Evolutionary conservation across 129 eudicot species (phyloP).

Genomic region (Lactuca sativa): DNA sequence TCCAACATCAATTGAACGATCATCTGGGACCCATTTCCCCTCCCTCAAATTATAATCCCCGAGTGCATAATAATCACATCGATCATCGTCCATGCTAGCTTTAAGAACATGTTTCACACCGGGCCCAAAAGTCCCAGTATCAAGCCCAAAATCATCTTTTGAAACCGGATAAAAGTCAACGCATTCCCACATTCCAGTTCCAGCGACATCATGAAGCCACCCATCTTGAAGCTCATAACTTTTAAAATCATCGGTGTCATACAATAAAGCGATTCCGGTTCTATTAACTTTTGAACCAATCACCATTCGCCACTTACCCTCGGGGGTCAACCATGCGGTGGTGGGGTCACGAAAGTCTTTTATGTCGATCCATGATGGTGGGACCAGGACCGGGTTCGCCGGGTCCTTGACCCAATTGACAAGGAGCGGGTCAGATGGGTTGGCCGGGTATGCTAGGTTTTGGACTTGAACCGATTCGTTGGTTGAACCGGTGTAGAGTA

Average conservation of each 20-base stretch:
- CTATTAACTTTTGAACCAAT: slow-evolving; percentile 66
- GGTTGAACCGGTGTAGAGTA: slow-evolving; percentile 82
- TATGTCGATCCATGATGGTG: slow-evolving; percentile 53
- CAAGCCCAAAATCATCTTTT: slow-evolving; percentile 42
- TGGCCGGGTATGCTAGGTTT: slow-evolving; percentile 72
- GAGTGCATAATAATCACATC: slow-evolving; percentile 70
- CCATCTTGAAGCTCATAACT: slow-evolving; percentile 41
- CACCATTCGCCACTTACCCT: slow-evolving; percentile 66
- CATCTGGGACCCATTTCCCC: slow-evolving; percentile 69
- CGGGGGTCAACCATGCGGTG: slow-evolving; percentile 72
- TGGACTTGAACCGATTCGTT: slow-evolving; percentile 76
- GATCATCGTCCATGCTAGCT: slow-evolving; percentile 73
- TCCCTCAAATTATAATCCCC: slow-evolving; percentile 47
- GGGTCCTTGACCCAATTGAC: slow-evolving; percentile 66
- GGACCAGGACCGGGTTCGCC: slow-evolving; percentile 65
- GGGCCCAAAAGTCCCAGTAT: slow-evolving; percentile 50
- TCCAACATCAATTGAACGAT: slow-evolving; percentile 63
- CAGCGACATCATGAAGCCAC: slow-evolving; percentile 55
- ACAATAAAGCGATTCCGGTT: slow-evolving; percentile 67
- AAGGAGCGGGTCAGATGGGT: slow-evolving; percentile 73
- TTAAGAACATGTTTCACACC: slow-evolving; percentile 70
- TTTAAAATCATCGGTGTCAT: slow-evolving; percentile 63
- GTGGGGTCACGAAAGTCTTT: slow-evolving; percentile 84
- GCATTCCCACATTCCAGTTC: slow-evolving; percentile 94
- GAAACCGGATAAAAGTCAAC: slow-evolving; percentile 86